Evolutionary conservation across 2,329 filamentous ascomycete species (phyloP).

Genomic region (Fusarium hainanense): DNA sequence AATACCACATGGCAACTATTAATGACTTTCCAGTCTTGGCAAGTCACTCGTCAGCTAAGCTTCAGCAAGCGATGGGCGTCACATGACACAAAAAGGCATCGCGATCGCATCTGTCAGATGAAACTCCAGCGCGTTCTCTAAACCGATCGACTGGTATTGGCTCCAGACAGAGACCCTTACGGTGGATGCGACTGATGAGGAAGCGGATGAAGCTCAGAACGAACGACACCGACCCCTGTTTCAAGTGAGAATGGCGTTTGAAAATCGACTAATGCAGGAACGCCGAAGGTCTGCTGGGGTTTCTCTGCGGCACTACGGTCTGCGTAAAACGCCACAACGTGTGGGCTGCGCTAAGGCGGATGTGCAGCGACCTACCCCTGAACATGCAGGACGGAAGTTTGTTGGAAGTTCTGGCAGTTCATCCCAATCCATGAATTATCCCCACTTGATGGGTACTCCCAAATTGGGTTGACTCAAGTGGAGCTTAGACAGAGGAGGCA

Average conservation of each 20-base stretch:
- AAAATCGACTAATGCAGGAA: slow-evolving; percentile 49
- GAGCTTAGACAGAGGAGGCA: slow-evolving; percentile 31
- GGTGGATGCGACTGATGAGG: slow-evolving; percentile 23
- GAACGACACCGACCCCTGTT: slow-evolving; percentile 44
- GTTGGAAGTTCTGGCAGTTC: slow-evolving; percentile 41
- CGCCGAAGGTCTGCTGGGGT: slow-evolving; percentile 40
- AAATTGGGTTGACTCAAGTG: slow-evolving; percentile 32
- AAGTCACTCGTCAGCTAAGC: slow-evolving; percentile 11
- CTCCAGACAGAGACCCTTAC: slow-evolving; percentile 4
- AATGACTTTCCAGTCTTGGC: slow-evolving; percentile 25
- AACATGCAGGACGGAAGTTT: slow-evolving; percentile 45
- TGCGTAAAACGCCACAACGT: slow-evolving; percentile 43
- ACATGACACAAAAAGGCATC: slow-evolving; percentile 32
- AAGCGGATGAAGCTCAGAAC: slow-evolving; percentile 30
- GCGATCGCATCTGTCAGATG: slow-evolving; percentile 22
- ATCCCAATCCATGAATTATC: slow-evolving; percentile 38
- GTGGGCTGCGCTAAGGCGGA: slow-evolving; percentile 35
- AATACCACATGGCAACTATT: slow-evolving; percentile 28
- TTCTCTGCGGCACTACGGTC: slow-evolving; percentile 40
- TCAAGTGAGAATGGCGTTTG: slow-evolving; percentile 42
- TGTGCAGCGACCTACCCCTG: slow-evolving; percentile 35
- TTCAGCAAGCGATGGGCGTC: slow-evolving; percentile 12
- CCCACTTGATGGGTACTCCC: slow-evolving; percentile 34
- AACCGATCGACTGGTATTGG: slow-evolving; percentile 18
- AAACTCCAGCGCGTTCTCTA: slow-evolving; percentile 10